Percentiles rank a stretch among this genome's conserved stretches.
phyloP scores from a whole-genome alignment of 2,329 filamentous ascomycete species.

The Epichloe amarillans region DNA sequence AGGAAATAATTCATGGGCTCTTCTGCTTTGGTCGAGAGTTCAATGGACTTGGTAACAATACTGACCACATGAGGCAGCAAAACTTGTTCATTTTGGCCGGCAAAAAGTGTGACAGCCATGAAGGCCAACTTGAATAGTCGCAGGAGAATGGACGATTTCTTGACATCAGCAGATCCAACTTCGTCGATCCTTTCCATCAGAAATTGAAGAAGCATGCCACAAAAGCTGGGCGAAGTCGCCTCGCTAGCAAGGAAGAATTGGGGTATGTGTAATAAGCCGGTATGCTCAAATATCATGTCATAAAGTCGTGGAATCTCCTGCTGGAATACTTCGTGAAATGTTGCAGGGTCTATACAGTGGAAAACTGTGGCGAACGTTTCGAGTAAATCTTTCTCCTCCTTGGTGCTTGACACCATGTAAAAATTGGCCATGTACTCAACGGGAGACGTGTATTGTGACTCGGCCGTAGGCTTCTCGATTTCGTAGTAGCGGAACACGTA shows the following conservation, averaged over 20 bases:
- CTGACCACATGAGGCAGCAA: conserved; percentile 91
- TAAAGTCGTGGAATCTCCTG: conserved; percentile 95
- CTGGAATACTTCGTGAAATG: conserved; percentile 97
- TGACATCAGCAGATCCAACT: conserved; percentile 81
- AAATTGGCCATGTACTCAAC: conserved; percentile 90
- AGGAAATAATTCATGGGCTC: conserved; percentile 99
- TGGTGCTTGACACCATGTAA: conserved; percentile 84
- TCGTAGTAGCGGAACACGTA: conserved; percentile 97
- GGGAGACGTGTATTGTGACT: conserved; percentile 64
- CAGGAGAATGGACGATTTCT: conserved; percentile 83
- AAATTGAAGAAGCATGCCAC: conserved; percentile 94
- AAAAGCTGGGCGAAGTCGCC: conserved; percentile 93
- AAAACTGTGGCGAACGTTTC: conserved; percentile 98
- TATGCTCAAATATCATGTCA: conserved; percentile 95
- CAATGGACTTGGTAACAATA: conserved; percentile 94
- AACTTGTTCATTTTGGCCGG: conserved; percentile 87
- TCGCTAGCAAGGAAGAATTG: conserved; percentile 99
- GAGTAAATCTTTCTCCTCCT: conserved; percentile 93
- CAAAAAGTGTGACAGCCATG: conserved; percentile 97
- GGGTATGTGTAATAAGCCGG: conserved; percentile 82
- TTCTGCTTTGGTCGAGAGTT: conserved; percentile 86
- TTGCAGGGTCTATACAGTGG: conserved; percentile 94
- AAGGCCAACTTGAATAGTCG: conserved; percentile 96
- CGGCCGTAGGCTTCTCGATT: conserved; percentile 62
- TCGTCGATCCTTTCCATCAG: conserved; percentile 94